Conservation (phyloP, 768 basidiomycete species). For the Lanmaoa rubissima region DNA sequence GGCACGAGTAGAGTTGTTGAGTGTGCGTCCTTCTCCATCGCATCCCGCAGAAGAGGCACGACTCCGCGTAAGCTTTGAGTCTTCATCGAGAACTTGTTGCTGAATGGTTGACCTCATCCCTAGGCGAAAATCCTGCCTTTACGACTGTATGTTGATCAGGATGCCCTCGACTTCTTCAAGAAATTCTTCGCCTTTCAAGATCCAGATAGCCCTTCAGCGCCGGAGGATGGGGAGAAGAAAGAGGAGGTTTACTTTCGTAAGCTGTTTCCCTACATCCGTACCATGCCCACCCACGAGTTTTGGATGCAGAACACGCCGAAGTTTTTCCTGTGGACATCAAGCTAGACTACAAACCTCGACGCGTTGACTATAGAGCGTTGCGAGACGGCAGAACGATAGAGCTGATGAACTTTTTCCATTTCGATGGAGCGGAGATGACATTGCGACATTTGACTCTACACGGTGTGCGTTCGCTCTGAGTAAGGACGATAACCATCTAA, state of each 20-base stretch:
- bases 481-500: constrained; percentile 9
- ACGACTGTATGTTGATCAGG: constrained; percentile 94
- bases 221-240: constrained; percentile 32
- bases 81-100: neutral
- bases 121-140: constrained; percentile 91
- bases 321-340: constrained; percentile 94
- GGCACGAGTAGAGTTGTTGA: constrained; percentile 82
- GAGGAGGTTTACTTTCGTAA: constrained; percentile 74
- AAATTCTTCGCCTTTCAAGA: constrained; percentile 91
- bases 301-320: constrained; percentile 77
- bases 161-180: constrained; percentile 97
- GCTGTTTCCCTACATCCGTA: constrained; percentile 21
- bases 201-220: constrained; percentile 39
- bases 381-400: constrained; percentile 91
- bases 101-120: constrained; percentile 1
- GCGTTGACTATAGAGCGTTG: constrained; percentile 91
- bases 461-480: constrained; percentile 61
- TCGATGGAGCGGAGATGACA: constrained; percentile 98
- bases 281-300: constrained; percentile 3
- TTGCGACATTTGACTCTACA: constrained; percentile 87
- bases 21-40: constrained; percentile 68
- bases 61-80: constrained; percentile 47
- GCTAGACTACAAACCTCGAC: constrained; percentile 96
- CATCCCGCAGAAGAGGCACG: constrained; percentile 73
- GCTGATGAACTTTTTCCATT: constrained; percentile 99